phyloP scores from a whole-genome alignment of 208 protist species.

The Histomonas meleagridis region DNA sequence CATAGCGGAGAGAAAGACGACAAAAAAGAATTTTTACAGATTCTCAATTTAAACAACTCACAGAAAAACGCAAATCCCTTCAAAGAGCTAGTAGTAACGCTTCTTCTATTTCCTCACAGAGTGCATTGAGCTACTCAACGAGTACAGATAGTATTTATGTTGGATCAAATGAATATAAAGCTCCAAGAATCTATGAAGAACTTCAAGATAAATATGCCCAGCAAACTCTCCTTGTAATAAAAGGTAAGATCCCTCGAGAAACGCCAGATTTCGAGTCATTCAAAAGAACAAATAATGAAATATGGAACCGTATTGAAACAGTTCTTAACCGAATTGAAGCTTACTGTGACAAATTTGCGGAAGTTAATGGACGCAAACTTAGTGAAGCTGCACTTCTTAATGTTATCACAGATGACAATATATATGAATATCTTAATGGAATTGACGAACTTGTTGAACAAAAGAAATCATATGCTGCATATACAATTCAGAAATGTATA shows the following conservation, averaged over 20 bases:
- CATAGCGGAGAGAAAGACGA: neutral
- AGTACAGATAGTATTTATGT: no score
- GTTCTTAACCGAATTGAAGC: neutral
- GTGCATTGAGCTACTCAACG: no score
- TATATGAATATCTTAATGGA: neutral
- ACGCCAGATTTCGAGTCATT: constrained; percentile 30
- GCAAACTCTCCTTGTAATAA: constrained; percentile 10
- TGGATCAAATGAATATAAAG: no score
- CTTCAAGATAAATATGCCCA: constrained; percentile 18
- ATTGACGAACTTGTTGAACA: neutral
- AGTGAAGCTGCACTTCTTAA: neutral
- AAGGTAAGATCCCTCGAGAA: neutral
- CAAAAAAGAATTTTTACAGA: no score
- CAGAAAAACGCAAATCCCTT: no score
- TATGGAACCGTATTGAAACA: neutral
- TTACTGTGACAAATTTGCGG: neutral
- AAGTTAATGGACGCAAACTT: neutral
- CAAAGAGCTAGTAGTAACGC: no score
- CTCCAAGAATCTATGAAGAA: constrained; percentile 32
- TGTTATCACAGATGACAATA: neutral
- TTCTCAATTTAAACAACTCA: no score
- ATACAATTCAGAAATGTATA: neutral
- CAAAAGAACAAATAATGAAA: neutral
- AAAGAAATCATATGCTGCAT: neutral
- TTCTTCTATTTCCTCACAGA: no score